These are phyloP conservation scores for Phytophthora multivora DNA, from an alignment of 352 stramenopile species.

Conservation along the genomic window DNA sequence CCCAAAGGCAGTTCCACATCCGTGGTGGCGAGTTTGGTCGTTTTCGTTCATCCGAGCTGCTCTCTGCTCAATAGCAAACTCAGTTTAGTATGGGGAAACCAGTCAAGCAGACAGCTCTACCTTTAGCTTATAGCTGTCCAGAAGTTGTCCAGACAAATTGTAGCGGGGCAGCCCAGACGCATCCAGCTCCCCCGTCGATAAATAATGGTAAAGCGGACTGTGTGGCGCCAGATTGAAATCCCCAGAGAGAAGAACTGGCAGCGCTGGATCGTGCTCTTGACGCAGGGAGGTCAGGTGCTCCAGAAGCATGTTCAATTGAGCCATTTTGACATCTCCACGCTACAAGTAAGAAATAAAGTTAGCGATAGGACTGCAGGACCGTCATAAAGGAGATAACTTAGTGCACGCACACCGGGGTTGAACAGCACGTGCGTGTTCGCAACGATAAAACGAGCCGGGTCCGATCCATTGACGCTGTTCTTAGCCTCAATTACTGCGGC, in stretches of 20 bases:
- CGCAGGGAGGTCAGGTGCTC: slow-evolving; percentile 36
- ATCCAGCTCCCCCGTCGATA: slow-evolving; percentile 52
- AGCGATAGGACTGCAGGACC: neutral
- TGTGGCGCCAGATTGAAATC: slow-evolving; percentile 75
- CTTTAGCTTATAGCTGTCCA: slow-evolving; percentile 26
- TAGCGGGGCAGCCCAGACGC: slow-evolving; percentile 48
- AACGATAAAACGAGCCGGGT: slow-evolving; percentile 46
- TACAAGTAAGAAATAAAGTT: slow-evolving; percentile 20
- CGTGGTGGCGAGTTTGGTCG: slow-evolving; percentile 37
- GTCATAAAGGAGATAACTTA: neutral
- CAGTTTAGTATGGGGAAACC: neutral
- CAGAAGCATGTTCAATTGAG: slow-evolving; percentile 59
- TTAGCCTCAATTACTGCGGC: slow-evolving; percentile 48
- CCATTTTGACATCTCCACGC: slow-evolving; percentile 72
- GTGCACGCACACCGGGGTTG: slow-evolving; percentile 57
- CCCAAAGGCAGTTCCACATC: slow-evolving; percentile 43
- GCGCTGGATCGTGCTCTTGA: slow-evolving; percentile 9
- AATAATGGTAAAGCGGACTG: slow-evolving; percentile 68
- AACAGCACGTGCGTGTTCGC: slow-evolving; percentile 79
- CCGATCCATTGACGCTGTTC: neutral
- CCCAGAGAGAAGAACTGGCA: slow-evolving; percentile 59
- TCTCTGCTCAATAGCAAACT: slow-evolving; percentile 24
- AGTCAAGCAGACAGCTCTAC: slow-evolving; percentile 11
- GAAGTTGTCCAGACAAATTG: slow-evolving; percentile 54
- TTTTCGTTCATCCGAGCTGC: slow-evolving; percentile 44